phyloP scores from a whole-genome alignment of 176 grass and related monocot species.

The Lolium multiflorum region DNA sequence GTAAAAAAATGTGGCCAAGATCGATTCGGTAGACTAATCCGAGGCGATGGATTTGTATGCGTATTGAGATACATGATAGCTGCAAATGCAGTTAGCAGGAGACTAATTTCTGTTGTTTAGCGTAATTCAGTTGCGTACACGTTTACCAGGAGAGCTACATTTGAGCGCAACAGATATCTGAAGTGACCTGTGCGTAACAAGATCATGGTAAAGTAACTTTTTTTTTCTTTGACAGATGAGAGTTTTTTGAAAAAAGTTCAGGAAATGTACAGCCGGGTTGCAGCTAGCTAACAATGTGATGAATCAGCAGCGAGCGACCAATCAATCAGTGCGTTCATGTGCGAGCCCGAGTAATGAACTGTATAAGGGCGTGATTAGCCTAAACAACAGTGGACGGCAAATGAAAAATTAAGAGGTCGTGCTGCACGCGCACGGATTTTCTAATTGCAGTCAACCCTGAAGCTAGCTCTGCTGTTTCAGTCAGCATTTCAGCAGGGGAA shows the following conservation, averaged over 20 bases:
- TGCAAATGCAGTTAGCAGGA: neutral
- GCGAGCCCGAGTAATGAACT: neutral
- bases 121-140: neutral
- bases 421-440: constrained; percentile 4
- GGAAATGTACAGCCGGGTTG: neutral
- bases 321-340: constrained; percentile 37
- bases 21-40: neutral
- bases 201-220: neutral
- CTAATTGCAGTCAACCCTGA: neutral
- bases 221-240: too few species aligned
- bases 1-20: neutral
- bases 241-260: too few species aligned
- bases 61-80: neutral
- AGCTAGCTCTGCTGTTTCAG: neutral
- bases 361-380: neutral
- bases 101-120: neutral
- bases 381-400: neutral
- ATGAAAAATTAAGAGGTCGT: neutral
- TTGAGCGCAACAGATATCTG: neutral
- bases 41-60: neutral
- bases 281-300: neutral
- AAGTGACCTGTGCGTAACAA: neutral
- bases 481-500: neutral
- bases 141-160: neutral
- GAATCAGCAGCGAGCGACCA: neutral